phyloP scores from a whole-genome alignment of 306 rosid species.

The Crotalaria pallida region DNA sequence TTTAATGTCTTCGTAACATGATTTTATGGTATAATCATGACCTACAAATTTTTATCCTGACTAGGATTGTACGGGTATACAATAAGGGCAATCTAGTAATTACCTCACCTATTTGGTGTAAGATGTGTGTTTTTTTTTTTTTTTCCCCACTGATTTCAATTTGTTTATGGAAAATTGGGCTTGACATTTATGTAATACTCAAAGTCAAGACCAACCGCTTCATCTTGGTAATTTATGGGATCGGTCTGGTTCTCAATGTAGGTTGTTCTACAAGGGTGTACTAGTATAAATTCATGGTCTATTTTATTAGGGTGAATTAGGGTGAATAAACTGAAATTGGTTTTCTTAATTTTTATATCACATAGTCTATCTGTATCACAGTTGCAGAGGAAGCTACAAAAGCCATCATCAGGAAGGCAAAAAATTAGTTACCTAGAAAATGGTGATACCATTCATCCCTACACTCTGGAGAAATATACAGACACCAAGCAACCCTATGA shows the following conservation, averaged over 20 bases:
- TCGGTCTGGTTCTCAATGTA: slow-evolving; percentile 3
- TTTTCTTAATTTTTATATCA: slow-evolving; percentile 2
- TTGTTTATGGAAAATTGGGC: slow-evolving; percentile 9
- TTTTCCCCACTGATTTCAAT: neutral
- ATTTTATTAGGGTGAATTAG: neutral
- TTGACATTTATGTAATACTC: slow-evolving; percentile 7
- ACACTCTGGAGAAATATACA: slow-evolving; percentile 24
- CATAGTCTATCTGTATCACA: slow-evolving; percentile 11
- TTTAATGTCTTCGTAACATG: neutral
- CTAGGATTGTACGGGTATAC: neutral
- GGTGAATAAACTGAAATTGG: neutral
- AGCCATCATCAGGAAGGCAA: slow-evolving; percentile 30
- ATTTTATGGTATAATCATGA: slow-evolving; percentile 1
- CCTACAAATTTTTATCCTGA: neutral
- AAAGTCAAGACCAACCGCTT: neutral
- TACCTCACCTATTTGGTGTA: neutral
- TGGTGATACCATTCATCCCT: slow-evolving; percentile 32
- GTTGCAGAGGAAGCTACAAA: slow-evolving; percentile 41
- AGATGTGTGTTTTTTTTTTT: neutral
- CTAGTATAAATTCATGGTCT: slow-evolving; percentile 6
- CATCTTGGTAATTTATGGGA: slow-evolving; percentile 7
- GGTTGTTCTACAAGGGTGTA: slow-evolving; percentile 5
- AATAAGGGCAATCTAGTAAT: neutral
- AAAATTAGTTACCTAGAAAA: slow-evolving; percentile 30
- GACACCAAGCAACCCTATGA: slow-evolving; percentile 31